Evolutionary conservation across 139 green algal genomes (phyloP).

Genomic region (Marvania coccoides): DNA sequence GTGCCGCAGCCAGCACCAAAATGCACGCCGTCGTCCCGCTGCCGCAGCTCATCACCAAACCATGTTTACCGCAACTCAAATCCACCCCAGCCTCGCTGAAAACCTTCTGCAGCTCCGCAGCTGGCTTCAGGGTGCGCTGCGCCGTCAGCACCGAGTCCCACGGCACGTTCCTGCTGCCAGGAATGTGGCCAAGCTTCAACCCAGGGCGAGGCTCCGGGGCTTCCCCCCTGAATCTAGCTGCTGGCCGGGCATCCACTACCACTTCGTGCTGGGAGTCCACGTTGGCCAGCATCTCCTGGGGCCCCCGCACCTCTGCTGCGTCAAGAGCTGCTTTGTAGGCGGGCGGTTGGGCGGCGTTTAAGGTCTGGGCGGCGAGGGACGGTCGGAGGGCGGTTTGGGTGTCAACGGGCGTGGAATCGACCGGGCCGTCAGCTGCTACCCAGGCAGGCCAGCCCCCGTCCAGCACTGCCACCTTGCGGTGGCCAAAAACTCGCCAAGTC

Average conservation of each 20-base stretch:
- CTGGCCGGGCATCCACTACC: conserved; percentile 74
- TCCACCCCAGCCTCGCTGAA: conserved; percentile 63
- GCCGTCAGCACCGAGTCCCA: conserved; percentile 57
- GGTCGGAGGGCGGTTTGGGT: conserved; percentile 26
- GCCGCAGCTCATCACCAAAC: conserved; percentile 69
- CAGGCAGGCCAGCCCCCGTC: conserved; percentile 85
- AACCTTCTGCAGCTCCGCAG: conserved; percentile 43
- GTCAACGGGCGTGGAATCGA: conserved; percentile 26
- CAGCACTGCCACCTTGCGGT: conserved; percentile 79
- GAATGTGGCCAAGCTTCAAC: conserved; percentile 77
- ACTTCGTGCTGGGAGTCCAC: conserved; percentile 25
- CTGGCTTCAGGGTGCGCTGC: conserved; percentile 37
- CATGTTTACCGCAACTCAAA: not conserved
- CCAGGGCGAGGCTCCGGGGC: conserved; percentile 75
- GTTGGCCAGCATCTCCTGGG: conserved; percentile 52
- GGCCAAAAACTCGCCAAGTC: conserved; percentile 81
- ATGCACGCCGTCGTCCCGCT: conserved; percentile 88
- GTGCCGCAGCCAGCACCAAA: conserved; percentile 64
- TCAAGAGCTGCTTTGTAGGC: conserved; percentile 17
- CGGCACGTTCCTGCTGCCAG: conserved; percentile 68
- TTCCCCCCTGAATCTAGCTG: conserved; percentile 54
- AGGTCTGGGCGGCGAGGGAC: conserved; percentile 12
- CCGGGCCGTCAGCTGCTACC: conserved; percentile 31
- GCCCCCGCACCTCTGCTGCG: conserved; percentile 32
- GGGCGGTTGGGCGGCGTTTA: not conserved